Evolutionary conservation across 2,329 filamentous ascomycete species (phyloP).

Genomic region (Pleomassaria siparia): DNA sequence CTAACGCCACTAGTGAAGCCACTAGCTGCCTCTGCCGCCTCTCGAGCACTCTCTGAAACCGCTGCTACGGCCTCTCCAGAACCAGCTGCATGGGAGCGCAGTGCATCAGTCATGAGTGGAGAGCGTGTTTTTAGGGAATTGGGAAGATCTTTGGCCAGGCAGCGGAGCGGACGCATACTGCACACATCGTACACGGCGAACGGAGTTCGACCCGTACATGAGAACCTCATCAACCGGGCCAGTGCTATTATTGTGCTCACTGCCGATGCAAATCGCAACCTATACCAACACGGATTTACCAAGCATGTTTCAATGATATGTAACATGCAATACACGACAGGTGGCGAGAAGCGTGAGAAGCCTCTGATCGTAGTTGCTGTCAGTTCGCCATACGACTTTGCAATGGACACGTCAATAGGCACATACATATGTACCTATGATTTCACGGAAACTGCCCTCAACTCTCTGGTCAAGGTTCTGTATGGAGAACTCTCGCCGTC

Average conservation of each 20-base stretch:
- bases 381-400: conserved; percentile 95
- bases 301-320: conserved; percentile 97
- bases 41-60: conserved; percentile 68
- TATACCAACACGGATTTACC: conserved; percentile 92
- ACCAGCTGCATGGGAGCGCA: conserved; percentile 59
- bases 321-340: conserved; percentile 71
- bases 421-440: conserved; percentile 96
- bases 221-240: conserved; percentile 86
- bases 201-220: conserved; percentile 87
- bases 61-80: conserved; percentile 57
- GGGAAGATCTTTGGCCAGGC: conserved; percentile 81
- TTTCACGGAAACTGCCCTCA: conserved; percentile 89
- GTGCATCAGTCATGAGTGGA: conserved; percentile 77
- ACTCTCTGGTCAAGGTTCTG: conserved; percentile 77
- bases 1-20: conserved; percentile 90
- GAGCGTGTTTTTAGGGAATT: conserved; percentile 91
- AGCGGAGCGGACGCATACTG: conserved; percentile 80
- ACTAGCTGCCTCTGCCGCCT: conserved; percentile 83
- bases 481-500: conserved; percentile 70
- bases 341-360: conserved; percentile 74
- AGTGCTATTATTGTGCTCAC: conserved; percentile 88
- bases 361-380: conserved; percentile 88
- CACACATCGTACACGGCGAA: conserved; percentile 96
- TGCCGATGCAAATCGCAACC: conserved; percentile 88
- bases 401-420: conserved; percentile 84